phyloP scores from a whole-genome alignment of 805 yeast species.

The Metschnikowia amazonensis region DNA sequence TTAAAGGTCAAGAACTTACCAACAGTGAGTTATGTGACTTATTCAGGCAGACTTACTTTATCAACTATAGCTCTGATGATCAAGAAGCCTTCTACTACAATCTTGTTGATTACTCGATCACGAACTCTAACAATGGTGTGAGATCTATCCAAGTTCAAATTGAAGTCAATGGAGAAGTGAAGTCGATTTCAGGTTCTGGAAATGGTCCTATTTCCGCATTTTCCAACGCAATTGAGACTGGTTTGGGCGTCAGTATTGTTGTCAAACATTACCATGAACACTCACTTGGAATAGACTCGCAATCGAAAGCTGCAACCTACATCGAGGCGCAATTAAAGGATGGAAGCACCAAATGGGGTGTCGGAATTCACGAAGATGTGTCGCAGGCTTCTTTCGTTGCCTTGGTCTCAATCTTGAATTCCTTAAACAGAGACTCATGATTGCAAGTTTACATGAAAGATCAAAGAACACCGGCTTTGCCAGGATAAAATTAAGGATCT shows the following conservation, averaged over 20 bases:
- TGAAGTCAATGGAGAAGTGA: slow-evolving; percentile 31
- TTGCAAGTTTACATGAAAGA: background rate
- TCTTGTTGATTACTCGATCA: slow-evolving; percentile 47
- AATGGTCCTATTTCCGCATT: slow-evolving; percentile 84
- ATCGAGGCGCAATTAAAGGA: slow-evolving; percentile 30
- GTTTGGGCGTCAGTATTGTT: slow-evolving; percentile 48
- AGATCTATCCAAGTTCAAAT: slow-evolving; percentile 49
- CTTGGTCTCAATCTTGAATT: slow-evolving; percentile 60
- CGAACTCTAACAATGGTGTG: slow-evolving; percentile 33
- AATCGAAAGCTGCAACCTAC: slow-evolving; percentile 74
- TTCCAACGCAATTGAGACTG: slow-evolving; percentile 37
- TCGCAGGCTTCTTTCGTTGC: slow-evolving; percentile 79
- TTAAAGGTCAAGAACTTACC: slow-evolving; percentile 66
- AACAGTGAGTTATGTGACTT: slow-evolving; percentile 60
- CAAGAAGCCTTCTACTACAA: slow-evolving; percentile 23
- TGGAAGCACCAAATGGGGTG: slow-evolving; percentile 65
- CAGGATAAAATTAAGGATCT: background rate
- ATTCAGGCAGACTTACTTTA: slow-evolving; percentile 57
- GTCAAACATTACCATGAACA: slow-evolving; percentile 76
- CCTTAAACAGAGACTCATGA: slow-evolving; percentile 23
- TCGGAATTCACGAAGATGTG: slow-evolving; percentile 87
- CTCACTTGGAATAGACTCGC: slow-evolving; percentile 70
- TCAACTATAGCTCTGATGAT: slow-evolving; percentile 31
- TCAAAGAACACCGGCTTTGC: background rate
- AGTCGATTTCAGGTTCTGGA: slow-evolving; percentile 55